A percentile compares a stretch with the other conserved stretches of the same genome.
Conservation (phyloP, 352 stramenopile genomes). For the Globisporangium heterothallicum region DNA sequence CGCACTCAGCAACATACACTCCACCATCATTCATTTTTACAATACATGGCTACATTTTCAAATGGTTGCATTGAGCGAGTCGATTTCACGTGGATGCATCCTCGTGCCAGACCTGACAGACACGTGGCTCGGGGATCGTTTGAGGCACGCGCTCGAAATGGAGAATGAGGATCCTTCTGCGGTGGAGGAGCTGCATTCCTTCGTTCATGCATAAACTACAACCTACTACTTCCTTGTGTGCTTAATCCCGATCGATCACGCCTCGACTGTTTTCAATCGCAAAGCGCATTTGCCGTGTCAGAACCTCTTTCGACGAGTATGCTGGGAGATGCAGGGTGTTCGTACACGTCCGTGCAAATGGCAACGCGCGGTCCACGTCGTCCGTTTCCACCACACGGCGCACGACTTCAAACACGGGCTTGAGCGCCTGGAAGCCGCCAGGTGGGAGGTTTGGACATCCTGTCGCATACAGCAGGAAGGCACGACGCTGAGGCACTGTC, state of each 20-base stretch:
- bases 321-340: slow-evolving; percentile 83
- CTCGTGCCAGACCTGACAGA: too few relatives aligned
- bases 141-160: too few relatives aligned
- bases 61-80: too few relatives aligned
- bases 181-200: too few relatives aligned
- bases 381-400: slow-evolving; percentile 64
- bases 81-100: too few relatives aligned
- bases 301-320: slow-evolving; percentile 67
- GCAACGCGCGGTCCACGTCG: slow-evolving; percentile 68
- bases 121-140: too few relatives aligned
- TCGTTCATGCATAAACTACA: too few relatives aligned
- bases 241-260: slow-evolving; percentile 83
- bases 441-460: slow-evolving; percentile 77
- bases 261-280: slow-evolving; percentile 77
- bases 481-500: slow-evolving; percentile 43
- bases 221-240: too few relatives aligned
- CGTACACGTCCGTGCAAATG: slow-evolving; percentile 81
- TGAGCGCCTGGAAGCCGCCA: slow-evolving; percentile 60
- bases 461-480: slow-evolving; percentile 78
- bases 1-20: too few relatives aligned
- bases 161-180: too few relatives aligned
- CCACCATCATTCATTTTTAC: too few relatives aligned
- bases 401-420: slow-evolving; percentile 78
- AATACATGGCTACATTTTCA: too few relatives aligned
- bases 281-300: slow-evolving; percentile 58